These are phyloP conservation scores for Cymodocea nodosa DNA, from an alignment of 116 monocot genomes.

Conservation along the genomic window DNA sequence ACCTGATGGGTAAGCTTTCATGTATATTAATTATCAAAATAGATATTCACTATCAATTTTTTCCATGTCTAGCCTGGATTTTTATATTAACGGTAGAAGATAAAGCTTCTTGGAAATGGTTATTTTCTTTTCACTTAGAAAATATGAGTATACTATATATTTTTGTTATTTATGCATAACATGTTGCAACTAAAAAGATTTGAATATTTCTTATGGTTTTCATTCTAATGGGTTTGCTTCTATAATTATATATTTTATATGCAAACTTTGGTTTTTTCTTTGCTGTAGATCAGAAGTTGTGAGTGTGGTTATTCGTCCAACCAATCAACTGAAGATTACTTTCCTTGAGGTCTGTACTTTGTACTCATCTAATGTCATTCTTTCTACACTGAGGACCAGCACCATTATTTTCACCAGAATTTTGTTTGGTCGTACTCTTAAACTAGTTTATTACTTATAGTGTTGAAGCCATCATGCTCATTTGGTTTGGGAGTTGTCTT, in stretches of 20 bases:
- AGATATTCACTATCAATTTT: conserved; percentile 1
- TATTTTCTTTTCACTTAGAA: too few relatives aligned
- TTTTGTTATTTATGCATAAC: too few relatives aligned
- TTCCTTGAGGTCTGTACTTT: conserved; percentile 75
- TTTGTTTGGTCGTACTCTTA: too few relatives aligned
- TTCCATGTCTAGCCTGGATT: not conserved
- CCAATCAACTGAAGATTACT: conserved; percentile 96
- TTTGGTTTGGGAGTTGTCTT: too few relatives aligned
- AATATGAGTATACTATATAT: too few relatives aligned
- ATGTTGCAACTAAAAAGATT: too few relatives aligned
- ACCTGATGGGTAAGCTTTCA: conserved; percentile 45
- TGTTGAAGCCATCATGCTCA: too few relatives aligned
- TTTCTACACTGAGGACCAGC: not conserved
- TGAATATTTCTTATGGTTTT: not conserved
- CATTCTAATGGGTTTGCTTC: too few relatives aligned
- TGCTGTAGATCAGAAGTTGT: conserved; percentile 76
- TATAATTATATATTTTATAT: too few relatives aligned
- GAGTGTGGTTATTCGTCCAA: conserved; percentile 69
- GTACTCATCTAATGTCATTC: not conserved
- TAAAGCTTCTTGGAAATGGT: not conserved
- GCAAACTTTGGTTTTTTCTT: not conserved
- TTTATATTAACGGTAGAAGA: not conserved
- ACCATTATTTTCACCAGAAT: too few relatives aligned
- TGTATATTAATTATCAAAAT: conserved; percentile 1
- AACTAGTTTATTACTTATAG: too few relatives aligned